Evolutionary conservation across 257 asterid genomes (phyloP).

Genomic region (Nicotiana paniculata): DNA sequence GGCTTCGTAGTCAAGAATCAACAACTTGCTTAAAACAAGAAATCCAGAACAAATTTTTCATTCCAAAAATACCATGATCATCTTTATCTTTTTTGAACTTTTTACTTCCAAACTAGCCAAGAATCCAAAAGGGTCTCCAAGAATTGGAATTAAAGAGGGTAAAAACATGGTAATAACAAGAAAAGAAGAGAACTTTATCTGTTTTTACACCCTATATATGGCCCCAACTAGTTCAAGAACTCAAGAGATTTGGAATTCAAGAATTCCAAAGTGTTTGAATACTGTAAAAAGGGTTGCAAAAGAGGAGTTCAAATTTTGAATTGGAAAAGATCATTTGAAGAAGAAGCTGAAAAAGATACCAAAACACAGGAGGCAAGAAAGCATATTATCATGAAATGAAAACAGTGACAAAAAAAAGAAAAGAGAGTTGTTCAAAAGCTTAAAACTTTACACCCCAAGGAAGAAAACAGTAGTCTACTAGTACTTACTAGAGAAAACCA

Average conservation of each 20-base stretch:
- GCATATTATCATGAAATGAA: conserved; percentile 3
- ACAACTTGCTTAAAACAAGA: background rate
- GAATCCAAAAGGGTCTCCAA: background rate
- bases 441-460: conserved; percentile 1
- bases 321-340: background rate
- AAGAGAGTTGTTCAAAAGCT: background rate
- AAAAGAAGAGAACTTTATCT: background rate
- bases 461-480: background rate
- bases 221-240: too few relatives aligned
- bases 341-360: conserved; percentile 9
- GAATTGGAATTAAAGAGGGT: background rate
- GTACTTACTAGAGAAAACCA: background rate
- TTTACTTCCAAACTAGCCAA: too few relatives aligned
- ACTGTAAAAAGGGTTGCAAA: too few relatives aligned
- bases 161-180: background rate
- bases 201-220: background rate
- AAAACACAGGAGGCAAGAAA: conserved; percentile 11
- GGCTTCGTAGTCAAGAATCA: background rate
- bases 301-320: background rate
- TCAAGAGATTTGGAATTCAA: background rate
- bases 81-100: background rate
- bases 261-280: background rate
- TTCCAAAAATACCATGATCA: background rate
- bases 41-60: background rate
- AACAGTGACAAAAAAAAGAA: background rate